A percentile compares a stretch with the other conserved stretches of the same genome.
These are phyloP conservation scores for Fusarium luffae DNA, from an alignment of 2,329 filamentous ascomycete species.

Conservation along the genomic window DNA sequence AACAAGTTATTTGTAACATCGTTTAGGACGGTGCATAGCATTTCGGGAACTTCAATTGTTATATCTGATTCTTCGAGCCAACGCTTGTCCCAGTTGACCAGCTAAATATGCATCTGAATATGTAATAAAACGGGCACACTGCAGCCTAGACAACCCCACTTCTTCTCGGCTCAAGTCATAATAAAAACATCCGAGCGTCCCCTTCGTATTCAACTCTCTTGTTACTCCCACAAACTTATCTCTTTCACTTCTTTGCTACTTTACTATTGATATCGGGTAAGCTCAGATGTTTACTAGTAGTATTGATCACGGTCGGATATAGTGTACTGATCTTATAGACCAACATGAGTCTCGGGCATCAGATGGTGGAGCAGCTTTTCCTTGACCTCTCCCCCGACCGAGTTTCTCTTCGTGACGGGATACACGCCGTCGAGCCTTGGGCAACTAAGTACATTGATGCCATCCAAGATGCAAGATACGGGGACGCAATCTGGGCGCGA, in stretches of 20 bases:
- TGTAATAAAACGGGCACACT: background rate
- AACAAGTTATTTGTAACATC: background rate
- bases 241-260: no score
- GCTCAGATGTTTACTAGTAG: no score
- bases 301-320: no score
- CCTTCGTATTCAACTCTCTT: no score
- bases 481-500: conserved; percentile 1
- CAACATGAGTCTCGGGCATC: fast-evolving
- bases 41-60: background rate
- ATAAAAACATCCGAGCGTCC: no score
- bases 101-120: background rate
- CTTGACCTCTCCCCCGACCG: background rate
- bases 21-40: background rate
- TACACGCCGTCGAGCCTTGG: background rate
- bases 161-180: background rate
- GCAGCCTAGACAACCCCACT: background rate
- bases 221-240: no score
- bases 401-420: background rate
- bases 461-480: background rate
- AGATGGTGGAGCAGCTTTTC: background rate
- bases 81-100: fast-evolving
- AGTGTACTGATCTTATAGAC: background rate
- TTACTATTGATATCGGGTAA: no score
- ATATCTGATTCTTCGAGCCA: no score
- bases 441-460: background rate